Evolutionary conservation across 306 rosid species (phyloP), one percentile per base, ranked within the genome.

Genomic region (Rubus idaeus): DNA sequence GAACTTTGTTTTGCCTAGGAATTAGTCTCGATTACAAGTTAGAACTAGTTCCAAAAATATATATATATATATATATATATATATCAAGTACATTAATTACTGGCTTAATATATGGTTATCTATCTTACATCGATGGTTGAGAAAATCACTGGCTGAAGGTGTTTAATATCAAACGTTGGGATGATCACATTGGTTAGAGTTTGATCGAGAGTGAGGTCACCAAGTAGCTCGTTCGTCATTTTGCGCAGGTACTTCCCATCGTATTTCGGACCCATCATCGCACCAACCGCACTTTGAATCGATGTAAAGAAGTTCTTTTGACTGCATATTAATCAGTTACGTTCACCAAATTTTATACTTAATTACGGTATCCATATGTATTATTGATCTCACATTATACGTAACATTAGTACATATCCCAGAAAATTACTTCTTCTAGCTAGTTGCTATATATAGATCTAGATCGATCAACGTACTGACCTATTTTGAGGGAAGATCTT

Each of bases 91-190:
- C n/a, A 23, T 9, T 4, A 16, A 20, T 10, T 9, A 14, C 16
- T 65, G 68, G 23, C 46, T 67, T 40, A 9, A 20, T 7, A 20
- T 57, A 10, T 10, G 68, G 23, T 26, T 10, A 2, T 30, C 35
- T 1, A 4, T 40, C 70, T 21, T 78, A 87, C 90, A 40, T 84
- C 84, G 1, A 18, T 46, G 77, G 86, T 82, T 39, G 77, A 63
- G 79, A 87, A 87, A 73, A 87, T 71, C 51, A 87, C 83, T 2
- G 88, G 90, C 41, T 87, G 88, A 6, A 87, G 86, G 21, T 70
- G 69, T 73, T 82, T 87, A 63, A 87, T 72, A 23, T 87, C 88
- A 55, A 79, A 87, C 3, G 84, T 40, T 6, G 90, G 88, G 8
- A 87, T 82, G 39, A 87, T 39, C 42, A 87, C 81, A 46, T 77